These are phyloP conservation scores for Mortierella sp. DNA, from an alignment of 371 early-diverging fungal genomes.

Conservation along the genomic window DNA sequence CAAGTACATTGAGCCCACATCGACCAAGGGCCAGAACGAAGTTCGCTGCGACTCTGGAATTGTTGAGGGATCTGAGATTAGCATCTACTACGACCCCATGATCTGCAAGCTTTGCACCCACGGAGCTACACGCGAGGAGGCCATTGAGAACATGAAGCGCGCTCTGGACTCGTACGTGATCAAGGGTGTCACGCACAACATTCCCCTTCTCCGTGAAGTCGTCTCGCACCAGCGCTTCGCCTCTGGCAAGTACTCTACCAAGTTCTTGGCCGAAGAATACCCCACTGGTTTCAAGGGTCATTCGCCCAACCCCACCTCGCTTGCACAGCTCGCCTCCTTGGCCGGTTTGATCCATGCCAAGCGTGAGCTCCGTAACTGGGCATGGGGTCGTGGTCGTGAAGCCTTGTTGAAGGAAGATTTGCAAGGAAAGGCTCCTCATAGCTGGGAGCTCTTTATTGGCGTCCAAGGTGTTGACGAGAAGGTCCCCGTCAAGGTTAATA, in stretches of 20 bases:
- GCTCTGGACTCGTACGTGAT: slow-evolving; percentile 94
- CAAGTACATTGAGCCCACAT: slow-evolving; percentile 77
- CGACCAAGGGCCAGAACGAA: slow-evolving; percentile 59
- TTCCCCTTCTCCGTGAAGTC: slow-evolving; percentile 92
- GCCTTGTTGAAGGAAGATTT: slow-evolving; percentile 50
- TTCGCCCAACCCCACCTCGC: slow-evolving; percentile 57
- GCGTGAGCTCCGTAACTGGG: slow-evolving; percentile 71
- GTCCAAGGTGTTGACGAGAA: slow-evolving; percentile 64
- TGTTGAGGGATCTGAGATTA: slow-evolving; percentile 83
- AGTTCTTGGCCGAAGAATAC: slow-evolving; percentile 92
- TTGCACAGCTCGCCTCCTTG: slow-evolving; percentile 71
- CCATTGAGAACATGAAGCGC: slow-evolving; percentile 78
- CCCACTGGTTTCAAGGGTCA: slow-evolving; percentile 91
- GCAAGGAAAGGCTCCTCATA: slow-evolving; percentile 40
- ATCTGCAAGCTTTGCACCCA: slow-evolving; percentile 91
- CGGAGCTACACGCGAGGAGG: slow-evolving; percentile 81
- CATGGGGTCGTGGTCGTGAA: slow-evolving; percentile 59
- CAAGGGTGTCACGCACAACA: slow-evolving; percentile 94
- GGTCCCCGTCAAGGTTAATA: slow-evolving; percentile 51
- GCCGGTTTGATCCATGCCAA: slow-evolving; percentile 77
- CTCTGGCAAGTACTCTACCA: slow-evolving; percentile 85
- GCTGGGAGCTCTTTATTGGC: slow-evolving; percentile 68
- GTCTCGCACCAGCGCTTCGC: slow-evolving; percentile 81
- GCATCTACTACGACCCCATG: slow-evolving; percentile 87
- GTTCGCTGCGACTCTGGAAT: slow-evolving; percentile 88